These are phyloP conservation scores for Solanum sitiens DNA, from an alignment of 257 asterid species.

Conservation along the genomic window DNA sequence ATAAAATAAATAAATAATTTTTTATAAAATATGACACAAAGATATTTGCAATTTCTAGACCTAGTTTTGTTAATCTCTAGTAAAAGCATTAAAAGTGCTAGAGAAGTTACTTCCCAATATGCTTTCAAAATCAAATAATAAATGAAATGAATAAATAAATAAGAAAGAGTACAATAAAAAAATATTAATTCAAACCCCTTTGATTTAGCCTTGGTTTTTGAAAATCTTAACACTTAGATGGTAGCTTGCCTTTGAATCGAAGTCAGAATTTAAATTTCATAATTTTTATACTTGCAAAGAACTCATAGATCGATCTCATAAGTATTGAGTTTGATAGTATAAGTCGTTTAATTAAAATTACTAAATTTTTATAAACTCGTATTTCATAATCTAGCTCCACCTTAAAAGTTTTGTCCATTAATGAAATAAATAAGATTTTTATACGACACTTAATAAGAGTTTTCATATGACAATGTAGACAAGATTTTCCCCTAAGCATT, in stretches of 20 bases:
- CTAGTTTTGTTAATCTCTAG: slow-evolving; percentile 18
- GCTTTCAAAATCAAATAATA: neutral
- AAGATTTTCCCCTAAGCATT: neutral
- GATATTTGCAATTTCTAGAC: slow-evolving; percentile 14
- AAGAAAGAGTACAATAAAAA: neutral
- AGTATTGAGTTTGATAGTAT: neutral
- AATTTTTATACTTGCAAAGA: rapidly evolving
- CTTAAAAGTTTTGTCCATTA: neutral
- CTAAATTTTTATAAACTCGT: neutral
- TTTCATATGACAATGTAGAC: neutral
- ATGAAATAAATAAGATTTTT: neutral
- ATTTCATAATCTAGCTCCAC: neutral
- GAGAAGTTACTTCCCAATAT: slow-evolving; percentile 38
- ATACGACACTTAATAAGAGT: neutral
- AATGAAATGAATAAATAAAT: neutral
- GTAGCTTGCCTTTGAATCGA: neutral
- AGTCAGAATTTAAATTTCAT: neutral
- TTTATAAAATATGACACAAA: neutral
- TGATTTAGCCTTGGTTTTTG: slow-evolving; percentile 81
- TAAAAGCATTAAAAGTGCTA: slow-evolving; percentile 28
- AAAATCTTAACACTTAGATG: neutral
- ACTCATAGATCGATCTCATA: neutral
- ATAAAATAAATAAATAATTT: neutral
- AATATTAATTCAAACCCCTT: neutral
- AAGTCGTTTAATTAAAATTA: neutral